These are phyloP conservation scores for Anisodus tanguticus DNA, from an alignment of 257 asterid species.

Conservation along the genomic window DNA sequence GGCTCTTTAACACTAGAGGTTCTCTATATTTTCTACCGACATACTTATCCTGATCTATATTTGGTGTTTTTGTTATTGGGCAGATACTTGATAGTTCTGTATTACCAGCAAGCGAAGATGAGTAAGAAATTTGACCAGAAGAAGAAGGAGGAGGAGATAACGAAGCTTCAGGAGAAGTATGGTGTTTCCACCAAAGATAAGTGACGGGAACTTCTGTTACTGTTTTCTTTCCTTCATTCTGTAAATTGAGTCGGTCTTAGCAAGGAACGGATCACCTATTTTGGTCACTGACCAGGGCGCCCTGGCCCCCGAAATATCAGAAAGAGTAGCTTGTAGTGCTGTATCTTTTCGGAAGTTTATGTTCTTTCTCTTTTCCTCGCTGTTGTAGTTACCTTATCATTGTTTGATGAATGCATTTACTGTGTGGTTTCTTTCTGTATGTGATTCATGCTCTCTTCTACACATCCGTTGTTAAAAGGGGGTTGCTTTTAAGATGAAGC, in stretches of 20 bases:
- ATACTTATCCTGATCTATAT: slow-evolving; percentile 19
- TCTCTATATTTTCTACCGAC: not conserved
- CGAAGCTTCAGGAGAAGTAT: slow-evolving; percentile 84
- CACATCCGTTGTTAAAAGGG: not conserved
- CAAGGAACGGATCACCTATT: not conserved
- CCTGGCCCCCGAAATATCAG: not conserved
- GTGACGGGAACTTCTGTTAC: slow-evolving; percentile 32
- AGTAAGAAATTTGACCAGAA: slow-evolving; percentile 88
- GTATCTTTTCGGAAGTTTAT: not conserved
- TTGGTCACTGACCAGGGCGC: not conserved
- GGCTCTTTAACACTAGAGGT: not conserved
- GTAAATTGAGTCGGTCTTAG: not conserved
- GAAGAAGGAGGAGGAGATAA: slow-evolving; percentile 91
- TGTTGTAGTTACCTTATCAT: not conserved
- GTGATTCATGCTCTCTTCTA: not conserved
- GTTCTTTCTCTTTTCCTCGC: not conserved
- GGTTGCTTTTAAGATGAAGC: slow-evolving; percentile 3
- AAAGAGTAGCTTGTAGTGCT: slow-evolving; percentile 5
- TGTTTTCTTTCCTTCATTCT: not conserved
- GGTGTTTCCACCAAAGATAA: slow-evolving; percentile 74
- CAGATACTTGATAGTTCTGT: slow-evolving; percentile 72
- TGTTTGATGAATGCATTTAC: not conserved
- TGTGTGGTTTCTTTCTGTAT: slow-evolving; percentile 14
- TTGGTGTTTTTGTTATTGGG: slow-evolving; percentile 6
- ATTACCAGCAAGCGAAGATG: slow-evolving; percentile 96